phyloP scores from a whole-genome alignment of 2,329 filamentous ascomycete genomes.

The Ascosphaera apis region DNA sequence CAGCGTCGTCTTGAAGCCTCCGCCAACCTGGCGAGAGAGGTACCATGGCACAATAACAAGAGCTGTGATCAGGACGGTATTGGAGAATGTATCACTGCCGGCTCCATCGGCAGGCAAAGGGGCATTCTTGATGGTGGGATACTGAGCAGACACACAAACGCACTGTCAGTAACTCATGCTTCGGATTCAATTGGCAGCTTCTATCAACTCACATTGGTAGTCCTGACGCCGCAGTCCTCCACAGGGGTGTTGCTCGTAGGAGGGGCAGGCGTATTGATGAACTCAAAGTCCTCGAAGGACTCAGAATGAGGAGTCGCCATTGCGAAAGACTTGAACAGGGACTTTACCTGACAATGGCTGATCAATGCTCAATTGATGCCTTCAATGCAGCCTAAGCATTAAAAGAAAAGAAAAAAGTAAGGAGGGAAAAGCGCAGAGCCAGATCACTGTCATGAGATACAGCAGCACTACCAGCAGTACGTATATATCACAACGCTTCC shows the following conservation, averaged over 20 bases:
- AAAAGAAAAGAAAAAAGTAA: too few species aligned
- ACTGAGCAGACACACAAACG: slow-evolving; percentile 28
- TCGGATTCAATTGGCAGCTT: slow-evolving; percentile 1
- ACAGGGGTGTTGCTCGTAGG: slow-evolving; percentile 26
- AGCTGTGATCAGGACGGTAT: slow-evolving; percentile 47
- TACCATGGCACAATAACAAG: slow-evolving; percentile 53
- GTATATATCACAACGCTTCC: too few species aligned
- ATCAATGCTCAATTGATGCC: too few species aligned
- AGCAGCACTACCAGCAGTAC: too few species aligned
- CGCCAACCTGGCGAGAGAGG: slow-evolving; percentile 59
- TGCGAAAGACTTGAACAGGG: slow-evolving; percentile 2
- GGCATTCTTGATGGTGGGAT: slow-evolving; percentile 75
- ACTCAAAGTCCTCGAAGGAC: slow-evolving; percentile 26
- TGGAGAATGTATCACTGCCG: slow-evolving; percentile 72
- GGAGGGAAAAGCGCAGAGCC: too few species aligned
- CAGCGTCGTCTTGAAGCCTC: slow-evolving; percentile 66
- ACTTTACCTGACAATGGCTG: too few species aligned
- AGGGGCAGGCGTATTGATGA: slow-evolving; percentile 36
- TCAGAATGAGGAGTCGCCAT: slow-evolving; percentile 21
- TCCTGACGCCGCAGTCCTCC: slow-evolving; percentile 36
- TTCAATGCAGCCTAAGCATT: too few species aligned
- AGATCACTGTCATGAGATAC: too few species aligned
- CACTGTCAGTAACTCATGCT: slow-evolving; percentile 7
- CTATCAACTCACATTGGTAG: slow-evolving; percentile 35
- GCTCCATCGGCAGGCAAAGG: slow-evolving; percentile 77